Percentiles rank a stretch among this genome's conserved stretches.
Evolutionary conservation across 768 basidiomycete species (phyloP).

Genomic region (Agrocybe praecox): DNA sequence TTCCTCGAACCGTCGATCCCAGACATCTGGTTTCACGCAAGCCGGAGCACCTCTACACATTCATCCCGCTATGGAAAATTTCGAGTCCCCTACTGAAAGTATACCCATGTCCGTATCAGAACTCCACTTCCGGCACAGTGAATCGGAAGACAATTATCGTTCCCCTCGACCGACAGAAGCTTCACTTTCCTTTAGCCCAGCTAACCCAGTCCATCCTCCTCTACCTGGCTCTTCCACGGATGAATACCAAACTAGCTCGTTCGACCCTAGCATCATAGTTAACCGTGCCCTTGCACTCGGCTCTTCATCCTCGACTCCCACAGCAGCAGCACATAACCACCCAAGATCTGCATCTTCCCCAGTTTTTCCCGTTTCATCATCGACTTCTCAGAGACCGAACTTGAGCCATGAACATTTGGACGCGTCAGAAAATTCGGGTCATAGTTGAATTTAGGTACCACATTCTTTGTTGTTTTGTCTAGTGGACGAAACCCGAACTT

Average conservation of each 20-base stretch:
- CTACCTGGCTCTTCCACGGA: conserved; percentile 9
- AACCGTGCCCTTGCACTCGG: conserved; percentile 30
- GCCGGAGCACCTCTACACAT: conserved; percentile 31
- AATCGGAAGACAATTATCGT: conserved; percentile 28
- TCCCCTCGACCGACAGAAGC: conserved; percentile 26
- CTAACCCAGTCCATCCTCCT: conserved; percentile 9
- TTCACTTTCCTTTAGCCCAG: neutral
- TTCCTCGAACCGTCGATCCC: conserved; percentile 10
- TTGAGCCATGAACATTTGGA: conserved; percentile 14
- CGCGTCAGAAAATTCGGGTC: conserved; percentile 8
- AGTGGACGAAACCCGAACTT: neutral
- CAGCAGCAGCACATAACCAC: conserved; percentile 7
- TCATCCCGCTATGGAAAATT: conserved; percentile 31
- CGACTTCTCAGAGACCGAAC: conserved; percentile 6
- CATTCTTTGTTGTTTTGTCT: neutral
- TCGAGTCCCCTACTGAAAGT: conserved; percentile 58
- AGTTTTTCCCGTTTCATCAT: conserved; percentile 4
- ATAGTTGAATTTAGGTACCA: conserved; percentile 6
- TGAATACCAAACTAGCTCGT: conserved; percentile 14
- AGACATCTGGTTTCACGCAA: conserved; percentile 14
- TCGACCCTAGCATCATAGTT: conserved; percentile 20
- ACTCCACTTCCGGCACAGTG: conserved; percentile 49
- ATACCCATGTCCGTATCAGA: conserved; percentile 59
- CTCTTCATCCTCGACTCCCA: conserved; percentile 19
- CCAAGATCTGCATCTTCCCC: conserved; percentile 17